A percentile compares a stretch with the other conserved stretches of the same genome.
These are phyloP conservation scores for Exophiala phaeomuriformis DNA, from an alignment of 2,329 filamentous ascomycete species.

Conservation along the genomic window DNA sequence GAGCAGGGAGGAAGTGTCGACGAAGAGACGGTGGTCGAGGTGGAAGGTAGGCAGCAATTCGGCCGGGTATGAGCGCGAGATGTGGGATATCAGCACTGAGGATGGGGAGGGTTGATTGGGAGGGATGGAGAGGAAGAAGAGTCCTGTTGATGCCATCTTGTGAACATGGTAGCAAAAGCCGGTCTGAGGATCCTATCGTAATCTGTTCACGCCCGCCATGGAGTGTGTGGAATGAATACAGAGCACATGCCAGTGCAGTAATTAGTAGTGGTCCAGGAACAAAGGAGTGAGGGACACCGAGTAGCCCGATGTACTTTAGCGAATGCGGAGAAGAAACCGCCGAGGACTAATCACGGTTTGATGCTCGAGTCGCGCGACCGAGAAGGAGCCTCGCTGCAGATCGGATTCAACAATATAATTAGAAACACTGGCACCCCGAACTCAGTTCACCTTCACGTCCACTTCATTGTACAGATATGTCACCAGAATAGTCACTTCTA, in stretches of 20 bases:
- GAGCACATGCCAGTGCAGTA: too few relatives aligned
- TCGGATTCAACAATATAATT: too few relatives aligned
- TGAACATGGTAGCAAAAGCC: neutral
- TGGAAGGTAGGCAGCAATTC: constrained; percentile 21
- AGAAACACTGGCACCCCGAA: neutral
- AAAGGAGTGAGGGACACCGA: neutral
- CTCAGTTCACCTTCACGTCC: too few relatives aligned
- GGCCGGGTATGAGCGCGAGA: constrained; percentile 22
- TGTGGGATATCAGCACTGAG: constrained; percentile 21
- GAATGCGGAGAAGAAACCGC: neutral
- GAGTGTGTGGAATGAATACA: too few relatives aligned
- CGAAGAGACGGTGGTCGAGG: constrained; percentile 25
- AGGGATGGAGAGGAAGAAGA: constrained; percentile 20
- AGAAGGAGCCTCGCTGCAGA: too few relatives aligned
- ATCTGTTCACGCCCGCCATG: too few relatives aligned
- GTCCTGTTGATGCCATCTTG: constrained; percentile 16
- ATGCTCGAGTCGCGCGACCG: too few relatives aligned
- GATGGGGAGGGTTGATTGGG: constrained; percentile 17
- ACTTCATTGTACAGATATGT: too few relatives aligned
- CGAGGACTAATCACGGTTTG: too few relatives aligned
- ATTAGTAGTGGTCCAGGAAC: too few relatives aligned
- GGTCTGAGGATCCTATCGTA: too few relatives aligned
- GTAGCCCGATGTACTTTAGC: neutral
- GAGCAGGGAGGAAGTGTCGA: constrained; percentile 26
- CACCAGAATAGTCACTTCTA: too few relatives aligned